Percentiles rank a stretch among this genome's conserved stretches.
phyloP scores from a whole-genome alignment of 495 filamentous ascomycete species.

The Lasiosphaeria ovina region DNA sequence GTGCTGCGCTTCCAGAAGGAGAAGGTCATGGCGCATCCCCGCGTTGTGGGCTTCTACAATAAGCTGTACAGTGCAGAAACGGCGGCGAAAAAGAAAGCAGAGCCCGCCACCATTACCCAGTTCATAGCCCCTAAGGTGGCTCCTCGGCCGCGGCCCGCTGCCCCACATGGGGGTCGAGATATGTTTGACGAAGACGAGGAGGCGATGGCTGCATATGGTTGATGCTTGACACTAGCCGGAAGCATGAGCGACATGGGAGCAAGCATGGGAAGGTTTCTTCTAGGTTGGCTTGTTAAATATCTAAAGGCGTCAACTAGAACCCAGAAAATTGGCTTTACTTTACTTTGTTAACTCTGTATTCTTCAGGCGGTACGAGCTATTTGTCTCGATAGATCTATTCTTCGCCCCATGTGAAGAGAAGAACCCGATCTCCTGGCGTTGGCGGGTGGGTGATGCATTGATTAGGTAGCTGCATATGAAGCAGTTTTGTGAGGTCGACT shows the following conservation, averaged over 20 bases:
- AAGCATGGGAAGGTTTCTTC: background rate
- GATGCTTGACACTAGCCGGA: background rate
- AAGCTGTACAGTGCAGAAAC: conserved; percentile 64
- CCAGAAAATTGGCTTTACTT: too few relatives aligned
- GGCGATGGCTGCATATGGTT: conserved; percentile 38
- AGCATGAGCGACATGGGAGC: background rate
- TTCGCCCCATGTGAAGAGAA: too few relatives aligned
- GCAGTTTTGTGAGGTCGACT: too few relatives aligned
- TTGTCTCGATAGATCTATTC: too few relatives aligned
- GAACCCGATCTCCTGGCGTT: too few relatives aligned
- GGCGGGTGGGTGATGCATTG: too few relatives aligned
- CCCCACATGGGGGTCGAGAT: background rate
- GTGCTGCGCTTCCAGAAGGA: conserved; percentile 83
- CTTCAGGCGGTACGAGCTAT: too few relatives aligned
- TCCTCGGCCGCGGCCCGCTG: background rate
- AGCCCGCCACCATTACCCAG: conserved; percentile 27
- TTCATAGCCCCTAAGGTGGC: conserved; percentile 24
- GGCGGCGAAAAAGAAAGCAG: conserved; percentile 31
- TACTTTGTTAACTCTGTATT: too few relatives aligned
- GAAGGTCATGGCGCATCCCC: conserved; percentile 93
- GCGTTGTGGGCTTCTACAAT: conserved; percentile 79
- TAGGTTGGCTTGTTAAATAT: background rate
- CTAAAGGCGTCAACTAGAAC: too few relatives aligned
- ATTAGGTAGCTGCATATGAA: too few relatives aligned
- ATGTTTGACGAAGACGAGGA: conserved; percentile 37